Base-by-base conservation (phyloP, 164 flowering plant species). In the Chloranthus sessilifolius region DNA sequence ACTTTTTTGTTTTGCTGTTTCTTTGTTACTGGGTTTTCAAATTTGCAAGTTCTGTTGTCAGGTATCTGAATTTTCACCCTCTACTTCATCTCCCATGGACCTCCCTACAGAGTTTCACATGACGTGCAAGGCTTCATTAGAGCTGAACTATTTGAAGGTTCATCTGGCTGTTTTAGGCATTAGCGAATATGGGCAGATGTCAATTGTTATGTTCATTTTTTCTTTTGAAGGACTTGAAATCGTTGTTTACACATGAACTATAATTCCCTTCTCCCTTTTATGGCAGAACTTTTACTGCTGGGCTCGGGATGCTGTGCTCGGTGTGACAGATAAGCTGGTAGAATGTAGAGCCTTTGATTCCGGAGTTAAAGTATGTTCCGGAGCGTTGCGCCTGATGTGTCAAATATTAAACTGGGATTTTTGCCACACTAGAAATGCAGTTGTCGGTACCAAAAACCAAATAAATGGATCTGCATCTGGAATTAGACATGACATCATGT, bases 101-200 rank as follows among this genome's bases (percentile, higher is more conserved):
- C 97, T 94, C 66, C 95, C 99, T 28, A 67, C 80, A 63, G 99
- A 94, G 74, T 84, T 89, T 62, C 97, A 94, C 69, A 86, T 79
- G 73, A 79, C 77, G 53, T 94, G 99, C 67, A 70, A 73, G 40
- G 65, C 21, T 52, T 82, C 90, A 26, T 53, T 94, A 23, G 96
- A 94, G 70, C 63, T 48, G 41, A 78, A 78, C 40, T 78, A 84
- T 69, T 53, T 94, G 61, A 82, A 86, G 99, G 99, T 89, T 60
- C 21, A 67, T 30, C 30, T n/a, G n/a, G n/a, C n/a, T n/a, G n/a
- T n/a, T n/a, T n/a, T n/a, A n/a, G n/a, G n/a, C n/a, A n/a, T n/a
- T n/a, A n/a, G n/a, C n/a, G n/a, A n/a, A n/a, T n/a, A n/a, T n/a
- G n/a, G n/a, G n/a, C n/a, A n/a, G n/a, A n/a, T n/a, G n/a, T n/a